Evolutionary conservation across 1,284 basidiomycete genomes (phyloP).

Genomic region (Pyrrhoderma noxium): DNA sequence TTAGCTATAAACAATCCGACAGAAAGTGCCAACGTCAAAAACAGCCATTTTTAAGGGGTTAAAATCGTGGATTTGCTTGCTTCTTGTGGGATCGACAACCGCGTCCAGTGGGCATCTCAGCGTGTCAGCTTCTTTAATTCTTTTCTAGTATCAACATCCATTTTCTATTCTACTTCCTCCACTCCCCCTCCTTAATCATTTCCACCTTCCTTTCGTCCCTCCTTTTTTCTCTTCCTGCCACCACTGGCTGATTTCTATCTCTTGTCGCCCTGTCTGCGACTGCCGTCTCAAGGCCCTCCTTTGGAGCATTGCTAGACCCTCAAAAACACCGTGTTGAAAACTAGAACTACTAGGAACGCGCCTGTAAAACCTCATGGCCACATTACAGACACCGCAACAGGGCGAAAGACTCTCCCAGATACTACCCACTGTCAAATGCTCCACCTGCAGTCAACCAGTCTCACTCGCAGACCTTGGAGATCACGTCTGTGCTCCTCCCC

Average conservation of each 20-base stretch:
- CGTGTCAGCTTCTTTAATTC: slow-evolving; percentile 1
- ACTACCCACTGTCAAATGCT: slow-evolving; percentile 78
- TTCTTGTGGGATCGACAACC: too few relatives aligned
- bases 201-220: slow-evolving; percentile 3
- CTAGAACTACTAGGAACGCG: too few relatives aligned
- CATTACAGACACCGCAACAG: slow-evolving; percentile 4
- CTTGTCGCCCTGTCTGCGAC: neutral
- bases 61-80: too few relatives aligned
- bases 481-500: slow-evolving; percentile 18
- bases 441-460: slow-evolving; percentile 62
- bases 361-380: too few relatives aligned
- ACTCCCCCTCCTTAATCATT: slow-evolving; percentile 1
- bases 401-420: slow-evolving; percentile 58
- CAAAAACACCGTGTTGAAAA: too few relatives aligned
- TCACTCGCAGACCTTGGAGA: slow-evolving; percentile 17
- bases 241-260: slow-evolving; percentile 1
- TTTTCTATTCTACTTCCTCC: slow-evolving; percentile 3
- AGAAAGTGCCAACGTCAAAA: too few relatives aligned
- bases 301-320: too few relatives aligned
- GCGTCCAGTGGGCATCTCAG: too few relatives aligned
- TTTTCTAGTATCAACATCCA: slow-evolving; percentile 6
- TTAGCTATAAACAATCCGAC: too few relatives aligned
- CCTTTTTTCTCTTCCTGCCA: neutral
- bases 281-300: too few relatives aligned
- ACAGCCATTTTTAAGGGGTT: too few relatives aligned